Percentiles rank a stretch among this genome's conserved stretches.
Conservation (phyloP, 106 monocot species). For the Chionographis japonica region DNA sequence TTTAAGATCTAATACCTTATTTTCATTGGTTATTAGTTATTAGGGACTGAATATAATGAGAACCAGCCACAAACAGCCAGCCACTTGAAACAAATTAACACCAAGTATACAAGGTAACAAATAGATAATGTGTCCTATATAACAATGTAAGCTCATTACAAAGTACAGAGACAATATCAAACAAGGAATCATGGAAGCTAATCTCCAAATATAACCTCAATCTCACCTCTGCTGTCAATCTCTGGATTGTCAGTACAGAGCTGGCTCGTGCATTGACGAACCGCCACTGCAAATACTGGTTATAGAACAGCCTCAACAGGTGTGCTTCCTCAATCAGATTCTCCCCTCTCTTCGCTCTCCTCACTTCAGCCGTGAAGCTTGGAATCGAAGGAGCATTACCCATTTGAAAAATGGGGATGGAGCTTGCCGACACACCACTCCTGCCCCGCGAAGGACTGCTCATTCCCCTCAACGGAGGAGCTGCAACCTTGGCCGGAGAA, state of each 20-base stretch:
- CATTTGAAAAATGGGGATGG: constrained; percentile 1
- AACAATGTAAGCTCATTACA: too few species aligned
- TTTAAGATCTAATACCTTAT: too few species aligned
- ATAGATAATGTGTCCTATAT: too few species aligned
- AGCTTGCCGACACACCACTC: constrained; percentile 1
- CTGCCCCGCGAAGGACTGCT: constrained; percentile 33
- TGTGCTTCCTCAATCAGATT: constrained; percentile 61
- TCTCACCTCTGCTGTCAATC: constrained; percentile 46
- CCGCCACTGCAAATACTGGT: constrained; percentile 60
- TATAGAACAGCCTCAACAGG: constrained; percentile 37
- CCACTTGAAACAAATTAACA: too few species aligned
- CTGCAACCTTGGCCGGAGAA: constrained; percentile 25
- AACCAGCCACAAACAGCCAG: too few species aligned
- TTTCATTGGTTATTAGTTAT: too few species aligned
- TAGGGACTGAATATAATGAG: too few species aligned
- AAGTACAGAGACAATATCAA: too few species aligned
- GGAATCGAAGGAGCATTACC: constrained; percentile 33
- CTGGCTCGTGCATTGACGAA: constrained; percentile 45
- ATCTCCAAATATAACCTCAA: not conserved
- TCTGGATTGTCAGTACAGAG: constrained; percentile 28
- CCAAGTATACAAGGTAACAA: too few species aligned
- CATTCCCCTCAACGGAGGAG: constrained; percentile 24
- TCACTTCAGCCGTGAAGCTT: constrained; percentile 34
- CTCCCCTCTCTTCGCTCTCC: constrained; percentile 47
- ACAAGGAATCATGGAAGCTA: not conserved